These are phyloP conservation scores for Termitomyces sp. DNA, from an alignment of 1,284 basidiomycete genomes.

Conservation along the genomic window DNA sequence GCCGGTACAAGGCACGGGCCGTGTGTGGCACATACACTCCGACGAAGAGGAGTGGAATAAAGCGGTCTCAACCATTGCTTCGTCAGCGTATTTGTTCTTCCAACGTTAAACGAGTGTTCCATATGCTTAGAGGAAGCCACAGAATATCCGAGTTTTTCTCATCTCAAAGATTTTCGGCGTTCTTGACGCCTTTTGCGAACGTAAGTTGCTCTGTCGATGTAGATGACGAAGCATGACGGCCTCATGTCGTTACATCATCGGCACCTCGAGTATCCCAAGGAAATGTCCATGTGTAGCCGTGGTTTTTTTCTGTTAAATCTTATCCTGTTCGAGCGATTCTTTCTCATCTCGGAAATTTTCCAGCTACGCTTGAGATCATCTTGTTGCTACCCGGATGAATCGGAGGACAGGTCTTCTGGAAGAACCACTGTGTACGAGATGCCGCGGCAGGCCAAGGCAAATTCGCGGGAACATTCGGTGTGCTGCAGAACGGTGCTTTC, in stretches of 20 bases:
- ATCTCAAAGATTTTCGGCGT: not conserved
- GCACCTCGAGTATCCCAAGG: not conserved
- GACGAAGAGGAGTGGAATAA: not conserved
- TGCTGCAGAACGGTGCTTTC: no score
- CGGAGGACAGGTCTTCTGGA: not conserved
- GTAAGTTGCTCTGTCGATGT: not conserved
- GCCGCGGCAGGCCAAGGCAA: not conserved
- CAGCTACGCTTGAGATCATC: not conserved
- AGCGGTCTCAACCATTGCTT: not conserved
- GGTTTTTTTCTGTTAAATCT: not conserved
- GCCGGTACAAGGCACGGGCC: not conserved
- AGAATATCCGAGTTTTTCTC: not conserved
- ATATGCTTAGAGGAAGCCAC: not conserved
- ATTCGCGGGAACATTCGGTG: no score
- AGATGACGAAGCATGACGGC: not conserved
- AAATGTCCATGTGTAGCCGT: not conserved
- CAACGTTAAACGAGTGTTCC: not conserved
- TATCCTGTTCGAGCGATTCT: not conserved
- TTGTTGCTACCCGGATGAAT: not conserved
- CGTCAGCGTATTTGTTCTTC: not conserved
- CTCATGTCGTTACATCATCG: not conserved
- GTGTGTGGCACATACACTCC: not conserved
- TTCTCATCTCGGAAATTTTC: not conserved
- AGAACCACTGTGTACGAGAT: not conserved
- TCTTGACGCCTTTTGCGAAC: not conserved